Base-by-base conservation (phyloP, 345 rosid species). In the Lagerstroemia speciosa region DNA sequence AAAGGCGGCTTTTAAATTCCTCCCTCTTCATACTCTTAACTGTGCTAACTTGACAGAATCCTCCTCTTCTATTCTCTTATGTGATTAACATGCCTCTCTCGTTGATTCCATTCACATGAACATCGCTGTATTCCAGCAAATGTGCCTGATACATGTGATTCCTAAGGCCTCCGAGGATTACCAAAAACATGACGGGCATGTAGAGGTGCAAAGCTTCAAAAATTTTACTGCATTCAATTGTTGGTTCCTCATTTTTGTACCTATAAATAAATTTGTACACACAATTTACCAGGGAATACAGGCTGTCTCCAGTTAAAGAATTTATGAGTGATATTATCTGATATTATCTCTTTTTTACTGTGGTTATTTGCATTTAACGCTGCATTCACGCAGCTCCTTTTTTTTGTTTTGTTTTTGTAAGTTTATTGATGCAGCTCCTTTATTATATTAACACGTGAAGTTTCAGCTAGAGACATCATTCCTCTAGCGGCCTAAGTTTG, bases 71-170 rank as follows among this genome's bases (percentile, higher is more conserved):
- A 64, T 33, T 17, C 17, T 19, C 20, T 64, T 64, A 64, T 64
- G 60, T n/a, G 29, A 53, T 53, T 53, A 22, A 53, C 60, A n/a
- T n/a, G 60, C 43, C 22, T 64, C 43, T 64, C 45, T 64, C 15
- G 16, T 24, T 20, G 15, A 64, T 64, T 12, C 0, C 24, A 33
- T 16, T 62, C 41, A 32, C 41, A 62, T 34, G 29, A 14, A 36
- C 45, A 34, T 22, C 22, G 31, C 43, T 64, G 8, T 33, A 64
- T 30, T 64, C 29, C 45, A 8, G 66, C 12, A 62, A 29, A 30
- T 31, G 7, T 62, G 40, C 37, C n/a, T n/a, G n/a, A 20, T 62
- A 32, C 38, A 64, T 41, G 33, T 62, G 32, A 24, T 64, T 30
- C 66, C 66, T 10, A 27, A 64, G 43, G 24, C 33, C 40, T 62